A percentile compares a stretch with the other conserved stretches of the same genome.
Evolutionary conservation across 148 eudicot genomes (phyloP).

Genomic region (Camellia granthamiana): DNA sequence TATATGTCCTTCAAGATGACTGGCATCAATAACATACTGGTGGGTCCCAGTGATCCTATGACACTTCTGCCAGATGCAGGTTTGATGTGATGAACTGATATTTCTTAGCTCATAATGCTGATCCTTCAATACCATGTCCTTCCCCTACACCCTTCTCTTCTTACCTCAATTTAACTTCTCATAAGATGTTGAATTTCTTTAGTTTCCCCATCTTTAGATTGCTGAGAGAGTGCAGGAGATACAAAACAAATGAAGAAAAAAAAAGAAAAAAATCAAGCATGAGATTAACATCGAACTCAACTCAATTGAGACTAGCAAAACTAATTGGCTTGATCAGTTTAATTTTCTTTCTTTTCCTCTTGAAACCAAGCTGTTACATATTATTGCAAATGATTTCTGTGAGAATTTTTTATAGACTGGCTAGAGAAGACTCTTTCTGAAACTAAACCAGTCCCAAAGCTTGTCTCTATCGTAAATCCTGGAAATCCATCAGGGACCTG

Average conservation of each 20-base stretch:
- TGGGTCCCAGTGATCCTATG: conserved; percentile 32
- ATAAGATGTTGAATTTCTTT: not conserved
- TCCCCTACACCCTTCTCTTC: not conserved
- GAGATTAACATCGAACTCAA: not conserved
- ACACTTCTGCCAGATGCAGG: conserved; percentile 39
- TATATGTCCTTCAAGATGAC: conserved; percentile 34
- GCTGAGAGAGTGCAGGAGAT: not conserved
- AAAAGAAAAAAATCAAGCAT: not conserved
- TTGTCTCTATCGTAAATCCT: conserved; percentile 34
- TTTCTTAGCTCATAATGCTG: not conserved
- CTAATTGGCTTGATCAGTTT: too few relatives aligned
- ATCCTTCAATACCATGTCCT: not conserved
- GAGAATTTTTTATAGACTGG: conserved; percentile 25
- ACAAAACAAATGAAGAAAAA: not conserved
- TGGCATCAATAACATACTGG: conserved; percentile 33
- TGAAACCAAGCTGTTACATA: not conserved
- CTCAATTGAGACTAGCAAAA: not conserved
- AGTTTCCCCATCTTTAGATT: not conserved
- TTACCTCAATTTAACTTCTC: not conserved
- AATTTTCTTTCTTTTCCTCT: not conserved
- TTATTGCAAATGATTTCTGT: not conserved
- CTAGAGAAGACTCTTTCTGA: conserved; percentile 26
- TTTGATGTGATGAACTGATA: conserved; percentile 5
- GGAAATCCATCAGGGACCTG: conserved; percentile 36
- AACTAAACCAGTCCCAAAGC: conserved; percentile 24